phyloP scores from a whole-genome alignment of 1,284 basidiomycete species.

The Rhodotorula sp. region DNA sequence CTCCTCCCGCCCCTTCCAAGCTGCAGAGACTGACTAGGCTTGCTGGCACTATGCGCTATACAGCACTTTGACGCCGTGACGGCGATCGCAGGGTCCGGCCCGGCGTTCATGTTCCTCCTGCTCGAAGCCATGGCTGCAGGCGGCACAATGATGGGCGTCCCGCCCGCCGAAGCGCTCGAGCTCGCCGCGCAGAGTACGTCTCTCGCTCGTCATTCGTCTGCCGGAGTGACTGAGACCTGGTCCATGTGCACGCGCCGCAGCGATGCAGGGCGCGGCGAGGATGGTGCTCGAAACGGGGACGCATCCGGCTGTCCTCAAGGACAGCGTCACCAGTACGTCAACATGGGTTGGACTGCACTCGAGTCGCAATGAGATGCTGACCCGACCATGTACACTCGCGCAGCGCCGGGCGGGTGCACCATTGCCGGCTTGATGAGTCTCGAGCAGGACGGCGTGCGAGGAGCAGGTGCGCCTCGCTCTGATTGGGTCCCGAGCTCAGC shows the following conservation, averaged over 20 bases:
- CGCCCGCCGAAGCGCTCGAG: conserved; percentile 88
- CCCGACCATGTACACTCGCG: background rate
- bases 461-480: background rate
- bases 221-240: background rate
- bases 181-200: conserved; percentile 88
- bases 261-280: conserved; percentile 92
- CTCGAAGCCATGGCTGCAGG: conserved; percentile 99
- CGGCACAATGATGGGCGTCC: conserved; percentile 99
- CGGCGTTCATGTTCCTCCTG: conserved; percentile 95
- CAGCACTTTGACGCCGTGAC: conserved; percentile 95
- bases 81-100: conserved; percentile 91
- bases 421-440: conserved; percentile 93
- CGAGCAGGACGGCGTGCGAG: conserved; percentile 70
- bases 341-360: too few relatives aligned
- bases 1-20: background rate
- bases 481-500: background rate
- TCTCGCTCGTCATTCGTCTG: background rate
- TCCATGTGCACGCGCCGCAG: conserved; percentile 54
- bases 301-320: conserved; percentile 96
- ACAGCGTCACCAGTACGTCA: conserved; percentile 90
- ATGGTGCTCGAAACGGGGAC: conserved; percentile 86
- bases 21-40: background rate
- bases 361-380: too few relatives aligned
- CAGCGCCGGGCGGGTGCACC: conserved; percentile 96
- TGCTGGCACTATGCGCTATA: too few relatives aligned